These are phyloP conservation scores for Waltergamsia citrina DNA, from an alignment of 2,329 filamentous ascomycete species.

Conservation along the genomic window DNA sequence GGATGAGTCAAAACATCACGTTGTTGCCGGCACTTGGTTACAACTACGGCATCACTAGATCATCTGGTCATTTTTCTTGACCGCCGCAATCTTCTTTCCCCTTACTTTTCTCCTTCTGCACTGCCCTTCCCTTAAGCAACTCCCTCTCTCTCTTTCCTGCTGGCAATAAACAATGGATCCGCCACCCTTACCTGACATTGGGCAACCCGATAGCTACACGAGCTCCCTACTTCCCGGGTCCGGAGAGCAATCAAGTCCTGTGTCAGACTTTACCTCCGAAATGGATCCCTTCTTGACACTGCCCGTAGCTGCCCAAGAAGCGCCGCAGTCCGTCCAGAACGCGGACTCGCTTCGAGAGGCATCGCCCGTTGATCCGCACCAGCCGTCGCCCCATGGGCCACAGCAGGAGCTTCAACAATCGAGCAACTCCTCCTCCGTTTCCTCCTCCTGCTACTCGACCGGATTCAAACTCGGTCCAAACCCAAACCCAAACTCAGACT, in stretches of 20 bases:
- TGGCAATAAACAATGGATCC: constrained; percentile 5
- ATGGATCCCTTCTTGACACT: background rate
- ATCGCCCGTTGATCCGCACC: constrained; percentile 5
- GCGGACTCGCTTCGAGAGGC: constrained; percentile 10
- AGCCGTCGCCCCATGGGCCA: constrained; percentile 8
- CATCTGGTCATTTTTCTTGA: too few species aligned
- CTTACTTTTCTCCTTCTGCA: background rate
- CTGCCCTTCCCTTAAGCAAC: constrained; percentile 4
- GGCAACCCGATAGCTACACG: constrained; percentile 21
- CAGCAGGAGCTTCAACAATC: constrained; percentile 5
- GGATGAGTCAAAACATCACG: constrained; percentile 9
- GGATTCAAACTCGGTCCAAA: background rate
- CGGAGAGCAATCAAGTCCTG: constrained; percentile 16
- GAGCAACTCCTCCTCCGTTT: constrained; percentile 3
- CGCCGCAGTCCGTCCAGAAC: constrained; percentile 11
- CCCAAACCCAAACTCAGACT: background rate
- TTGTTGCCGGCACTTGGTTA: constrained; percentile 5
- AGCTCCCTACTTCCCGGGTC: constrained; percentile 13
- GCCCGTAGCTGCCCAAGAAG: background rate
- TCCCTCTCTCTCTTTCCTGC: background rate
- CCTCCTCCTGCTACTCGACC: background rate
- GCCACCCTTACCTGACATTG: constrained; percentile 15
- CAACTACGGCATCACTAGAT: background rate
- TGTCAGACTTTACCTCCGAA: constrained; percentile 12
- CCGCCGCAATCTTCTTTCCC: background rate